Evolutionary conservation across 2,329 filamentous ascomycete genomes (phyloP), one percentile per base, ranked within the genome.

Genomic region (Fusarium algeriense): DNA sequence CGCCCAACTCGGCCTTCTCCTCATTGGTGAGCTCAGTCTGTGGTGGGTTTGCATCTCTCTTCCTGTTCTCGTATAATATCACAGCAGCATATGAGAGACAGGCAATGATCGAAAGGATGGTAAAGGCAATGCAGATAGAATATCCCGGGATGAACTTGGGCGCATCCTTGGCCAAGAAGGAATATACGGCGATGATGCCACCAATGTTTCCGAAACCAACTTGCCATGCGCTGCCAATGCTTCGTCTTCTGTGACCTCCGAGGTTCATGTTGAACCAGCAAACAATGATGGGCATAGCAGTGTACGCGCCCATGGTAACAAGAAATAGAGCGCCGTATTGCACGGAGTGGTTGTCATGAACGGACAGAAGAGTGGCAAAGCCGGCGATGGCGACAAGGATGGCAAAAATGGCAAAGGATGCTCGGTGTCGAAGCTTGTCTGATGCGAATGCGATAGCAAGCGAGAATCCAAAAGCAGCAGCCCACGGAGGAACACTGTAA

Each of bases 181-280:
- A 83, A 80, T 90, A 94, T 0, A 92, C 93, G 15, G 92, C 87
- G 67, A 95, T 91, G 76, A 95, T 94, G 30, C 92, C 93, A 44
- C 92, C 92, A 40, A 94, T 89, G 75, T 94, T 95, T 14, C 92
- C 92, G 71, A 94, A 93, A 1, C 91, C 91, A 45, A 95, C 85
- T 79, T 94, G 92, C 91, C 91, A 94, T 2, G 91, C 92, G 12
- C 89, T 89, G 15, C 92, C 92, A 19, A 94, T 88, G 12, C 90
- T 86, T 45, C 92, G 86, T 6, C 92, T 87, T 62, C 90, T 90
- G 77, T 94, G 92, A 0, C 92, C 92, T 4, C 89, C 89, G 2
- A 94, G 83, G 74, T 94, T 95, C 89, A 94, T 93, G 74, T 91
- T 91, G 80, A 92, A 94, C 92, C 92, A 95, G 79, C 92, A 94